Evolutionary conservation across 129 eudicot genomes (phyloP), one percentile per base, ranked within the genome.

Genomic region (Flaveria robusta): DNA sequence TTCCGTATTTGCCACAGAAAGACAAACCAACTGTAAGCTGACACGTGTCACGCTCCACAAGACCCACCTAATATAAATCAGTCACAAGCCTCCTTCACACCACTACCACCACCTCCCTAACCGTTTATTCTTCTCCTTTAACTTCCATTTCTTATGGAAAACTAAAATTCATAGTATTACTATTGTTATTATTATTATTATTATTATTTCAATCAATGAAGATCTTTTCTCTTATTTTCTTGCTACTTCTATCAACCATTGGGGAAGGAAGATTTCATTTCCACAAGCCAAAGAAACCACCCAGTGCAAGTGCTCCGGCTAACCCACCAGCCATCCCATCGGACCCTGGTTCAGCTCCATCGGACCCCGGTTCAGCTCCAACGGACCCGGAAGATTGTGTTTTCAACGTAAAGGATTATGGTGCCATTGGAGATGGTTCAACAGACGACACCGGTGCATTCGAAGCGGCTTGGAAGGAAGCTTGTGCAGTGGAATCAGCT

Each of bases 361-460:
- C 27, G 27, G 27, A 24, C 27, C 27, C 27, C 39, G 39, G 39
- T 34, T 34, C 39, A 7, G 39, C 39, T 34, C 39, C 39, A 34
- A 34, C 39, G 39, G 39, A 34, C 39, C 7, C 39, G 39, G 5
- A 7, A 4, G 7, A 34, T 1, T 34, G 39, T 34, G 78, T 87
- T 69, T 95, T 89, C 68, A 77, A 95, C 42, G 99, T 95, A 13
- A 89, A 68, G 13, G 66, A 55, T 65, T 95, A 77, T 22, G 99
- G 99, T 63, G 99, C 97, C 8, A 78, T 83, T 15, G 99, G 99
- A 46, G 96, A 95, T 75, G 99, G 97, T 11, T 62, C 65, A 14
- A 70, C 87, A 5, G 97, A 95, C 72, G 99, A 95, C 77, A 95
- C 90, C 9, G 83, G 90, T 55, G 97, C 99, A 27, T 91, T 95